Conservation (phyloP, 352 stramenopile genomes). For the Peronospora belbahrii region DNA sequence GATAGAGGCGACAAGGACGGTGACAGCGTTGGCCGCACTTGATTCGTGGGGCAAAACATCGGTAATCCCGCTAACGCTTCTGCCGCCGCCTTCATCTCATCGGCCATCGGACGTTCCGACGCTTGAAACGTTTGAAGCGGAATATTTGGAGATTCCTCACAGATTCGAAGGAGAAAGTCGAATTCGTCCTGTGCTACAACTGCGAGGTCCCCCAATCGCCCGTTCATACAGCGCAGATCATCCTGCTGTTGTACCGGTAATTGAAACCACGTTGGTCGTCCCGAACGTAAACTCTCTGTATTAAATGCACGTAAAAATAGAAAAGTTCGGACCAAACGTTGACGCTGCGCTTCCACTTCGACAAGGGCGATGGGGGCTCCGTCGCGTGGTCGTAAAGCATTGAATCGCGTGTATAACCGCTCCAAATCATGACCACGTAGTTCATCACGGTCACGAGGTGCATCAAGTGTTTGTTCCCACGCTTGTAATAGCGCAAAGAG, state of each 20-base stretch:
- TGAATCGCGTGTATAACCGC: conserved; percentile 13
- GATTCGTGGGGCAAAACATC: conserved; percentile 13
- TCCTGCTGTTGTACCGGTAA: conserved; percentile 19
- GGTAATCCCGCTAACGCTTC: conserved; percentile 29
- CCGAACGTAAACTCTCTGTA: conserved; percentile 1
- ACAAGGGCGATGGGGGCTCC: conserved; percentile 2
- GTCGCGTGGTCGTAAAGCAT: conserved; percentile 15
- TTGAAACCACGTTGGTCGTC: conserved; percentile 24
- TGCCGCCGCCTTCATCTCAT: conserved; percentile 30
- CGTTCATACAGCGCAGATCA: conserved; percentile 18
- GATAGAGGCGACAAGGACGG: conserved; percentile 8
- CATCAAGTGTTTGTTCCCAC: conserved; percentile 18
- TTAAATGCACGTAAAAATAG: conserved; percentile 24
- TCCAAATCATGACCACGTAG: conserved; percentile 12
- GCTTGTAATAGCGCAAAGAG: conserved; percentile 24
- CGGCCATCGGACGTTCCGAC: conserved; percentile 7
- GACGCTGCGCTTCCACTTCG: conserved; percentile 24
- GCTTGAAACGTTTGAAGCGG: background rate
- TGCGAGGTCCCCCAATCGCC: conserved; percentile 16
- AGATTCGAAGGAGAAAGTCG: conserved; percentile 18
- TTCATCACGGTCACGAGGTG: conserved; percentile 27
- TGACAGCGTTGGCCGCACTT: conserved; percentile 6
- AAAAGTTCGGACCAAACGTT: conserved; percentile 26
- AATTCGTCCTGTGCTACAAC: conserved; percentile 17
- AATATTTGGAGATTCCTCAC: conserved; percentile 1